phyloP scores from a whole-genome alignment of 2,329 filamentous ascomycete species.

The Ascochyta lentis region DNA sequence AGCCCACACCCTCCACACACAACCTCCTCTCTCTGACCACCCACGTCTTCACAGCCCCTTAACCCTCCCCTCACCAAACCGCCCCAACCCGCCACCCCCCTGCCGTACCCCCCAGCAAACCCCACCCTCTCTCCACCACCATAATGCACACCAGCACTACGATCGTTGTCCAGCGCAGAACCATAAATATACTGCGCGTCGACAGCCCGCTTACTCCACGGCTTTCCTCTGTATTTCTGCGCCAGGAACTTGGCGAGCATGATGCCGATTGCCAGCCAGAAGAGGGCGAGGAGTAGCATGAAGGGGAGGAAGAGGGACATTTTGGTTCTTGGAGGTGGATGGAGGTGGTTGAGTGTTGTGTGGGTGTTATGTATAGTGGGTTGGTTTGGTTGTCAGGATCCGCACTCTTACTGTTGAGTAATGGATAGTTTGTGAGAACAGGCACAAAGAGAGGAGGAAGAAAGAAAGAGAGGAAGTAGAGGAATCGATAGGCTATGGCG shows the following conservation, averaged over 20 bases:
- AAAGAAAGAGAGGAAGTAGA: background rate
- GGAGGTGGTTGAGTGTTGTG: background rate
- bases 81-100: constrained; percentile 16
- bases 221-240: constrained; percentile 23
- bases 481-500: constrained; percentile 4
- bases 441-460: background rate
- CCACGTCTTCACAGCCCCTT: constrained; percentile 21
- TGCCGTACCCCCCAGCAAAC: background rate
- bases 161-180: background rate
- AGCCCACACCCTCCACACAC: background rate
- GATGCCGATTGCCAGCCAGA: constrained; percentile 26
- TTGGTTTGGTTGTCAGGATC: background rate
- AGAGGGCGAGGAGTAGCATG: constrained; percentile 23
- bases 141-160: background rate
- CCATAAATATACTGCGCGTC: constrained; percentile 8
- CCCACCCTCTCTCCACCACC: background rate
- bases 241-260: constrained; percentile 29
- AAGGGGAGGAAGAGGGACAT: constrained; percentile 23
- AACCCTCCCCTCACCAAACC: constrained; percentile 24
- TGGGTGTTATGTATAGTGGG: background rate
- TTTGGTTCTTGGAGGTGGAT: background rate
- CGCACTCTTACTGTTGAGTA: background rate
- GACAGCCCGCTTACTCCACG: background rate
- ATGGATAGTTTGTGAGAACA: background rate
- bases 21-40: background rate